phyloP scores from a whole-genome alignment of 441 rosid species.

The Adansonia rubrostipa region DNA sequence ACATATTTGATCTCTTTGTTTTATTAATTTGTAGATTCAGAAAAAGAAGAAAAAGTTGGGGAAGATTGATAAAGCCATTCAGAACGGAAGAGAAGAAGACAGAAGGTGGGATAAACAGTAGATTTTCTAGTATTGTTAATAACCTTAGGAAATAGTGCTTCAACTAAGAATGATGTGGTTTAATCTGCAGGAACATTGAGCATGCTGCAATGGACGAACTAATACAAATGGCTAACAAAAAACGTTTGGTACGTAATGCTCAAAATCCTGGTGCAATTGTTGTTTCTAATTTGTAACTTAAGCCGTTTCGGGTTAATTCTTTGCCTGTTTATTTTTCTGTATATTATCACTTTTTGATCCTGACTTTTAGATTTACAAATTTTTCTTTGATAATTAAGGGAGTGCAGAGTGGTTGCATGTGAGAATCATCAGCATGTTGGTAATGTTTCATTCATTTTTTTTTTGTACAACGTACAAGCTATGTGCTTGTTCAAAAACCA shows the following conservation, averaged over 20 bases:
- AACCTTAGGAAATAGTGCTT: constrained; percentile 17
- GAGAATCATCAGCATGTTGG: neutral
- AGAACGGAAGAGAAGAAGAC: constrained; percentile 55
- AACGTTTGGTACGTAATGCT: constrained; percentile 64
- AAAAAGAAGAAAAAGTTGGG: constrained; percentile 63
- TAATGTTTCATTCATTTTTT: neutral
- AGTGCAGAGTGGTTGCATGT: neutral
- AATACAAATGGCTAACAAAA: constrained; percentile 78
- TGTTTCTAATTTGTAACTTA: neutral
- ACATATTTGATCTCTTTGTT: constrained; percentile 14
- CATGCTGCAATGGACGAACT: constrained; percentile 81
- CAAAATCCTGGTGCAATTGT: neutral
- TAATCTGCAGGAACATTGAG: constrained; percentile 67
- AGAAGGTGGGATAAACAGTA: constrained; percentile 50
- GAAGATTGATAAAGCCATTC: constrained; percentile 61
- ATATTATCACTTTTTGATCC: neutral
- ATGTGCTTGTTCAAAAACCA: neutral
- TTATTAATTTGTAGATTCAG: constrained; percentile 53
- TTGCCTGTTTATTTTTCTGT: neutral
- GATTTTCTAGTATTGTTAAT: constrained; percentile 30
- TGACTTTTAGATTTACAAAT: neutral
- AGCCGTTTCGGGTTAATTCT: neutral
- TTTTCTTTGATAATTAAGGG: neutral
- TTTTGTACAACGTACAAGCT: neutral
- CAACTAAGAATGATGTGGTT: constrained; percentile 29